These are phyloP conservation scores for Saccharomycopsis schoenii DNA, from an alignment of 805 yeast genomes.

Conservation along the genomic window DNA sequence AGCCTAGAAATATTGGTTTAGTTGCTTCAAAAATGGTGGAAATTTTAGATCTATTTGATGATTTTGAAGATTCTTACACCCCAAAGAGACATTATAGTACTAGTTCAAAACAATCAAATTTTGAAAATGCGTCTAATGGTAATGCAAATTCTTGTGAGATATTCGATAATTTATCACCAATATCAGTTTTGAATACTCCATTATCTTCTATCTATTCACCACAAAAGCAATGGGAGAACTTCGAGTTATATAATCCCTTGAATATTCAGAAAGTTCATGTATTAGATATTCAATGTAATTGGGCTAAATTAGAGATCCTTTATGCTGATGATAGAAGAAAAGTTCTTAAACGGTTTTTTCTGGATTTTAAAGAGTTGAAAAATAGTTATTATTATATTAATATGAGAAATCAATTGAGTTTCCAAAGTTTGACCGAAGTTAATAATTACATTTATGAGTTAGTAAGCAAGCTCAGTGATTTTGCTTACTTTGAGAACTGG, in stretches of 20 bases:
- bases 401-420: slow-evolving; percentile 4
- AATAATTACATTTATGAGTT: slow-evolving; percentile 31
- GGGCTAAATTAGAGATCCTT: slow-evolving; percentile 40
- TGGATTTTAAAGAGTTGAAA: slow-evolving; percentile 38
- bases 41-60: slow-evolving; percentile 10
- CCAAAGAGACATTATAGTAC: slow-evolving; percentile 38
- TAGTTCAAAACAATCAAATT: slow-evolving; percentile 15
- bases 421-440: slow-evolving; percentile 31
- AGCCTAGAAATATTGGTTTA: slow-evolving; percentile 7
- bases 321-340: slow-evolving; percentile 29
- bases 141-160: neutral
- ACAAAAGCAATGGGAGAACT: neutral
- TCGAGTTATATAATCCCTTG: slow-evolving; percentile 11
- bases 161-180: neutral
- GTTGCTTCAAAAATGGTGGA: slow-evolving; percentile 10
- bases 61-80: slow-evolving; percentile 33
- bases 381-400: slow-evolving; percentile 23
- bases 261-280: slow-evolving; percentile 30
- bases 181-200: neutral
- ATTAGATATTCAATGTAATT: slow-evolving; percentile 34
- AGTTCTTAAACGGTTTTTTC: slow-evolving; percentile 39
- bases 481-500: slow-evolving; percentile 26
- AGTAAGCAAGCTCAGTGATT: slow-evolving; percentile 26
- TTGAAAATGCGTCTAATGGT: neutral
- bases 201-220: neutral